Evolutionary conservation across 306 rosid genomes (phyloP).

Genomic region (Luffa acutangula): DNA sequence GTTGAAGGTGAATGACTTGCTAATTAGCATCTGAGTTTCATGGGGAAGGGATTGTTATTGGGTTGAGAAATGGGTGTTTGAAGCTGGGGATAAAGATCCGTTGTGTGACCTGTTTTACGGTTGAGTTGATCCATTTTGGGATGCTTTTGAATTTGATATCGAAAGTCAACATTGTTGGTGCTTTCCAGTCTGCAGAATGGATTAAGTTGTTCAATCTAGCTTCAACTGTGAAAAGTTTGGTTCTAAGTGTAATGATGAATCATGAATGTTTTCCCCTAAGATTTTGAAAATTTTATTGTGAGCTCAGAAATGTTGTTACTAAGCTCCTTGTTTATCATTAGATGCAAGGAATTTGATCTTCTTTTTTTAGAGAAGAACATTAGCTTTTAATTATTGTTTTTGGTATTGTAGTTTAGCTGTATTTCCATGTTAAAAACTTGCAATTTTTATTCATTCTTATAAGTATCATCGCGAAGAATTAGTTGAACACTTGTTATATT

Average conservation of each 20-base stretch:
- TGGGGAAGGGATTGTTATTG: not conserved
- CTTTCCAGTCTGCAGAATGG: not conserved
- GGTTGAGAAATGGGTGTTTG: not conserved
- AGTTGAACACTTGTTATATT: not conserved
- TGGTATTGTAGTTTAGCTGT: not conserved
- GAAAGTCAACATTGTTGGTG: not conserved
- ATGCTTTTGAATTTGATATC: not conserved
- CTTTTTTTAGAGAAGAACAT: not conserved
- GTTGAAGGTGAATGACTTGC: not conserved
- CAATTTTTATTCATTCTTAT: not conserved
- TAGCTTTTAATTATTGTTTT: not conserved
- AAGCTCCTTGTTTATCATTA: not conserved
- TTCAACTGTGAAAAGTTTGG: not conserved
- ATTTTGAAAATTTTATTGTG: not conserved
- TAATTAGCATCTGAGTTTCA: not conserved
- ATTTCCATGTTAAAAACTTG: not conserved
- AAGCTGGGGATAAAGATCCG: not conserved
- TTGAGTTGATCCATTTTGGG: not conserved
- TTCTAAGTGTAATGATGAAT: not conserved
- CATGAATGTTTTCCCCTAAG: not conserved
- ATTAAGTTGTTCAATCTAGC: not conserved
- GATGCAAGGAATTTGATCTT: not conserved
- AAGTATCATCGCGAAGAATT: not conserved
- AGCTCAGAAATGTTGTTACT: not conserved
- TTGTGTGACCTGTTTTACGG: not conserved